A percentile compares a stretch with the other conserved stretches of the same genome.
Evolutionary conservation across 176 grass and related monocot species (phyloP).

Genomic region (Oryza meridionalis): DNA sequence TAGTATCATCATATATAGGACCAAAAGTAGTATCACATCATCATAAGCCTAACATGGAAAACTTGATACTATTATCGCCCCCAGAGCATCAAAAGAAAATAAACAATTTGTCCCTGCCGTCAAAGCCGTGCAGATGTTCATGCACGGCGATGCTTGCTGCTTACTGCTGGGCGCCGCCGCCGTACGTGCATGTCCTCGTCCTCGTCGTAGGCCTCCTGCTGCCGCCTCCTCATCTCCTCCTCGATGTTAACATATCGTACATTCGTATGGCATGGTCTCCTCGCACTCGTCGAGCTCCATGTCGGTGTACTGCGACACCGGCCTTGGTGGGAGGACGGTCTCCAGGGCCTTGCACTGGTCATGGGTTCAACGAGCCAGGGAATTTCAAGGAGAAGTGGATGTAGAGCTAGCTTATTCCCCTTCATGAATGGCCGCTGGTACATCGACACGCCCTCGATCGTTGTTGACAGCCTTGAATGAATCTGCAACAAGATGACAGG

Average conservation of each 20-base stretch:
- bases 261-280: slow-evolving; percentile 69
- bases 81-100: background rate
- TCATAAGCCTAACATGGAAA: slow-evolving; percentile 8
- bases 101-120: slow-evolving; percentile 9
- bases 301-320: slow-evolving; percentile 54
- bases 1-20: slow-evolving; percentile 13
- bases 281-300: slow-evolving; percentile 93
- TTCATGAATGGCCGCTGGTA: slow-evolving; percentile 87
- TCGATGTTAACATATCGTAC: slow-evolving; percentile 83
- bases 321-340: slow-evolving; percentile 57
- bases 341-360: slow-evolving; percentile 83
- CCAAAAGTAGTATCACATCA: slow-evolving; percentile 12
- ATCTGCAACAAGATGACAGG: slow-evolving; percentile 25
- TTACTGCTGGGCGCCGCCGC: slow-evolving; percentile 84
- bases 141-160: background rate
- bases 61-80: slow-evolving; percentile 17
- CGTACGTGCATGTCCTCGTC: slow-evolving; percentile 70
- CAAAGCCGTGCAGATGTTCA: background rate
- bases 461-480: slow-evolving; percentile 87
- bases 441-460: slow-evolving; percentile 74
- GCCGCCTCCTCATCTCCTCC: slow-evolving; percentile 74
- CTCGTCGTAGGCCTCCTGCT: slow-evolving; percentile 85
- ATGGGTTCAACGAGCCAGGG: slow-evolving; percentile 55
- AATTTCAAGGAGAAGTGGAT: slow-evolving; percentile 84
- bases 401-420: slow-evolving; percentile 66